Evolutionary conservation across 768 basidiomycete genomes (phyloP).

Genomic region (Xerocomus potaroensis): DNA sequence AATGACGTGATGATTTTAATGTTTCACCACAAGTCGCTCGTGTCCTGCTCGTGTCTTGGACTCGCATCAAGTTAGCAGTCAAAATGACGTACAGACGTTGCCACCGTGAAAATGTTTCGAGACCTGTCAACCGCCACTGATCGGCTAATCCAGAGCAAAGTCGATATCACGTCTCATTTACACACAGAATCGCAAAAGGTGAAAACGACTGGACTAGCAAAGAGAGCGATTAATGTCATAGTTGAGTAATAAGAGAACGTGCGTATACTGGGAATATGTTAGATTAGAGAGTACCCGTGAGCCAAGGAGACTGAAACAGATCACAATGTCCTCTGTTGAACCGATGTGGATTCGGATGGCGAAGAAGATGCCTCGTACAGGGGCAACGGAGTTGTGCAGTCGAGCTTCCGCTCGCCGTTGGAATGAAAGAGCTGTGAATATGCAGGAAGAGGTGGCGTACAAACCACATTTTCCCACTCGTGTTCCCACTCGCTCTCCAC

Average conservation of each 20-base stretch:
- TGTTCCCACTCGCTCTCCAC: constrained; percentile 5
- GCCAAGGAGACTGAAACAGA: neutral
- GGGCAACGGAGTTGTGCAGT: constrained; percentile 60
- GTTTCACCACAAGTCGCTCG: constrained; percentile 3
- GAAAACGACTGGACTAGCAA: too few relatives aligned
- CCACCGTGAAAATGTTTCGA: too few relatives aligned
- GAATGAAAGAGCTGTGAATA: constrained; percentile 76
- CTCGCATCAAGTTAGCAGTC: too few relatives aligned
- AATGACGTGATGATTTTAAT: neutral
- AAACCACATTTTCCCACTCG: constrained; percentile 13
- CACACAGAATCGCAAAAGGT: too few relatives aligned
- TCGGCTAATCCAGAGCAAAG: too few relatives aligned
- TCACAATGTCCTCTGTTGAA: constrained; percentile 7
- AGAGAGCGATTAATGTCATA: too few relatives aligned
- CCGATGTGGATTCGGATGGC: neutral
- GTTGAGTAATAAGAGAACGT: constrained; percentile 2
- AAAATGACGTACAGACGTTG: neutral
- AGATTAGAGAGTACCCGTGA: neutral
- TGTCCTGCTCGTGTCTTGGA: constrained; percentile 3
- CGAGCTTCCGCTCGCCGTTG: constrained; percentile 71
- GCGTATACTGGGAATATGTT: neutral
- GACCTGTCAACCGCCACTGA: neutral
- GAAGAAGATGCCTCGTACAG: constrained; percentile 45
- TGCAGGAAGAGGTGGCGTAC: constrained; percentile 48
- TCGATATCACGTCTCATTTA: too few relatives aligned